Base-by-base conservation (phyloP, 2,329 filamentous ascomycete species). In the Xylaria sp. region DNA sequence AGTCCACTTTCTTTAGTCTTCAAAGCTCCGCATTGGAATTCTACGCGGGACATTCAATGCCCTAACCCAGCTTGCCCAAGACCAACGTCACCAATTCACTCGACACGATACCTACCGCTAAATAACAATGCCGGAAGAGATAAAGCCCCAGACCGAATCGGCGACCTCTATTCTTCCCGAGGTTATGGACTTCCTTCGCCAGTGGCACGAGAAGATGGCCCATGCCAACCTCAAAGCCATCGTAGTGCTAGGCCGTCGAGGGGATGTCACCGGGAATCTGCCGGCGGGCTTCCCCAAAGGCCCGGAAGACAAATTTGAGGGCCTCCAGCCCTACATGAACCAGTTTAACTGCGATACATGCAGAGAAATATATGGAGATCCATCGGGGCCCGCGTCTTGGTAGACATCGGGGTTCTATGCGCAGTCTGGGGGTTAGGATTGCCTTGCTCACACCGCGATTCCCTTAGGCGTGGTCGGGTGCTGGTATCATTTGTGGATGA, bases 181-280 rank as follows among this genome's bases (percentile, higher is more conserved):
- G 15, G 51, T 54, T 25, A 54, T 54, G 51, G 23, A 54, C 9
- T 54, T 25, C 51, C 51, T 54, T 8, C 51, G 51, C 25, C 37
- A 43, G 23, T 54, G 51, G 51, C 51, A 54, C 23, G 15, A 43
- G 12, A 21, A 37, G 25, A 54, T 54, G 51, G 37, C 51, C 9
- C 51, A 54, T 9, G 51, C 51, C 51, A 54, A 54, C 21, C 37
- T 54, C 37, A 55, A 55, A 45, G 52, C 52, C 11, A 35, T 55
- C 52, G 25, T 55, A 11, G 14, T 55, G 4, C 52, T 55, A 9
- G 17, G 52, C 11, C 52, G 52, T 15, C 52, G 28, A 38, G 52
- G 52, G 2, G 38, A 33, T 55, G 14, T 17, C n/a, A n/a, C n/a
- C 12, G 40, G 52, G n/a, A n/a, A 55, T 38, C 23, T 19, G 12